These are phyloP conservation scores for Microcera coccophila DNA, from an alignment of 2,329 filamentous ascomycete species.

Conservation along the genomic window DNA sequence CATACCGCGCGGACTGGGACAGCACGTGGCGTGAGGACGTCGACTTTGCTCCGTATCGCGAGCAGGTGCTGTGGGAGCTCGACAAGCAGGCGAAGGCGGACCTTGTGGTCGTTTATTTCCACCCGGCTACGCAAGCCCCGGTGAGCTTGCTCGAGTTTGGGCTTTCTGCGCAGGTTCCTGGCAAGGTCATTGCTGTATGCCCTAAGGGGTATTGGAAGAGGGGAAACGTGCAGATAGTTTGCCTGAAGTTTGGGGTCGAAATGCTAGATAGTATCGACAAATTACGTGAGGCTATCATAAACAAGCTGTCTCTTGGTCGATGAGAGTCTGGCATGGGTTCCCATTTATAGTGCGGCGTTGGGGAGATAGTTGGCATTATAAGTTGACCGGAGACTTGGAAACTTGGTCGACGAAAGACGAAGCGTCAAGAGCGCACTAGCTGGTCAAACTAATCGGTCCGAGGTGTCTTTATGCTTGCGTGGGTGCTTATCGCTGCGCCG, in stretches of 20 bases:
- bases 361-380: too few species aligned
- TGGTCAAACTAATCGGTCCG: too few species aligned
- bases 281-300: too few species aligned
- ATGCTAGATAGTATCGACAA: too few species aligned
- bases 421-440: too few species aligned
- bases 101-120: conserved; percentile 52
- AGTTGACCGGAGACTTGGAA: too few species aligned
- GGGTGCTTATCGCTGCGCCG: too few species aligned
- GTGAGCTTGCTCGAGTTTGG: conserved; percentile 56
- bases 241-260: conserved; percentile 21
- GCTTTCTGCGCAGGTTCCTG: conserved; percentile 37
- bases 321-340: too few species aligned
- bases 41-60: conserved; percentile 39
- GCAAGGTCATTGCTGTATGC: conserved; percentile 49
- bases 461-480: too few species aligned
- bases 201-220: conserved; percentile 48
- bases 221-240: conserved; percentile 54
- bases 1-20: conserved; percentile 51
- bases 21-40: conserved; percentile 44
- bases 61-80: conserved; percentile 57
- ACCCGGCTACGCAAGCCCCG: conserved; percentile 45
- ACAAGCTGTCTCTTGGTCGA: too few species aligned
- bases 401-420: too few species aligned
- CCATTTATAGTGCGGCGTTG: too few species aligned
- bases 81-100: conserved; percentile 45